phyloP scores from a whole-genome alignment of 345 rosid genomes.

The Gossypium mustelinum region DNA sequence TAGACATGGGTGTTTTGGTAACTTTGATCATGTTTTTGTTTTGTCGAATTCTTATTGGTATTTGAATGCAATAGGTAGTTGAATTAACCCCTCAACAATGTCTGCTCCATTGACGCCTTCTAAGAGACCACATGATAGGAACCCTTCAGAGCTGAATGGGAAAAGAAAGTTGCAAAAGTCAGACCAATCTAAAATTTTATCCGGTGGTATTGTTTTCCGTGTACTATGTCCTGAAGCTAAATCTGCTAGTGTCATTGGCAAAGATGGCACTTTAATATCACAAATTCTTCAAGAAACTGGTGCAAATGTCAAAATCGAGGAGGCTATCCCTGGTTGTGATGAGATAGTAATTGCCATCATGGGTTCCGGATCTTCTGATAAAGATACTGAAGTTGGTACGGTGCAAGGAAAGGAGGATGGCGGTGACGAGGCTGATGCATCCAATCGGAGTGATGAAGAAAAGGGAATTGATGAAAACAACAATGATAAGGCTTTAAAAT shows the following conservation, averaged over 20 bases:
- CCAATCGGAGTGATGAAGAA: conserved; percentile 21
- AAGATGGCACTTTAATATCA: conserved; percentile 35
- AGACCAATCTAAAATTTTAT: conserved; percentile 23
- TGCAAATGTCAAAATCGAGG: conserved; percentile 48
- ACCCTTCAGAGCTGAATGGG: conserved; percentile 35
- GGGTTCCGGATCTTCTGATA: conserved; percentile 31
- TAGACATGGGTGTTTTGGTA: background rate
- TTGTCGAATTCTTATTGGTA: background rate
- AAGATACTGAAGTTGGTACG: conserved; percentile 22
- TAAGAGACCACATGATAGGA: conserved; percentile 48
- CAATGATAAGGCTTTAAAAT: conserved; percentile 29
- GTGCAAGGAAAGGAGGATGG: conserved; percentile 18
- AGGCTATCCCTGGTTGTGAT: conserved; percentile 46
- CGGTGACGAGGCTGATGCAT: conserved; percentile 20
- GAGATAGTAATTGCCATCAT: conserved; percentile 49
- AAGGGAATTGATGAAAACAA: conserved; percentile 23
- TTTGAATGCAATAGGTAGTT: background rate
- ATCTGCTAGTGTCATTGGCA: conserved; percentile 34
- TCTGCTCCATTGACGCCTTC: conserved; percentile 46
- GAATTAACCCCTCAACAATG: conserved; percentile 26
- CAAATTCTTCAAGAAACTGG: conserved; percentile 52
- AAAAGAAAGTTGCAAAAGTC: conserved; percentile 50
- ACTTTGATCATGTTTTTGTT: conserved; percentile 3
- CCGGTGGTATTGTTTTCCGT: conserved; percentile 30
- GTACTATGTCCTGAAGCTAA: conserved; percentile 45